Base-by-base conservation (phyloP, 1,139 yeast species). In the Protomyces inouyei region DNA sequence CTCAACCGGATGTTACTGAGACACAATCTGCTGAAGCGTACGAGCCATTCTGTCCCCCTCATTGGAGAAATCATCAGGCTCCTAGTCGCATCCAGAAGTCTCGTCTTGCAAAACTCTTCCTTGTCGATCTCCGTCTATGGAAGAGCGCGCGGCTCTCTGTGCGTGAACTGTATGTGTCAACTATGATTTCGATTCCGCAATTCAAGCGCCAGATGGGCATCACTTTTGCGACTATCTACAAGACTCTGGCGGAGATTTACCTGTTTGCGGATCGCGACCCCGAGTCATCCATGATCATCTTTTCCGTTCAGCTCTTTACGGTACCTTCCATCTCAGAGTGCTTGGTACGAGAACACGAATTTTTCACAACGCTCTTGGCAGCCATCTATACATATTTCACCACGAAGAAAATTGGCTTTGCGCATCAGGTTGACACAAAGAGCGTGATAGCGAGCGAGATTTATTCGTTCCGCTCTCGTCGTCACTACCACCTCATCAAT, bases 221-320 rank as follows among this genome's bases (percentile, higher is more conserved):
- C 48, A 95, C 90, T 71, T 91, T 90, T 72, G 87, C 91, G 53
- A 95, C 90, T 70, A 78, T 90, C 0, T 91, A 92, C 72, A 91
- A 95, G 0, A 81, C 83, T 2, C 76, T 91, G n/a, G 85, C 90
- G 0, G 92, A 90, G 70, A 82, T 83, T 80, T 90, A 83, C 73
- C 81, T 86, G 66, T 79, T 82, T 0, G 80, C 84, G 64, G 96
- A 88, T 68, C 78, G 92, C 56, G 97, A 91, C 67, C 95, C 96
- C 0, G 97, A 92, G 70, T 79, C 83, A 68, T 87, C 91, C 48
- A 80, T 90, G 25, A 84, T 91, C 83, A 81, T 85, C 8, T 73
- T 93, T 23, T 87, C 97, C 0, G 88, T 96, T 0, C 97, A 93
- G 73, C 77, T 92, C 12, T 91, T 91, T 73, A 90, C 96, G 1